Percentiles rank a stretch among this genome's conserved stretches.
phyloP scores from a whole-genome alignment of 192 early-diverging fungal species.

The Rhizoclosmatium sp. region DNA sequence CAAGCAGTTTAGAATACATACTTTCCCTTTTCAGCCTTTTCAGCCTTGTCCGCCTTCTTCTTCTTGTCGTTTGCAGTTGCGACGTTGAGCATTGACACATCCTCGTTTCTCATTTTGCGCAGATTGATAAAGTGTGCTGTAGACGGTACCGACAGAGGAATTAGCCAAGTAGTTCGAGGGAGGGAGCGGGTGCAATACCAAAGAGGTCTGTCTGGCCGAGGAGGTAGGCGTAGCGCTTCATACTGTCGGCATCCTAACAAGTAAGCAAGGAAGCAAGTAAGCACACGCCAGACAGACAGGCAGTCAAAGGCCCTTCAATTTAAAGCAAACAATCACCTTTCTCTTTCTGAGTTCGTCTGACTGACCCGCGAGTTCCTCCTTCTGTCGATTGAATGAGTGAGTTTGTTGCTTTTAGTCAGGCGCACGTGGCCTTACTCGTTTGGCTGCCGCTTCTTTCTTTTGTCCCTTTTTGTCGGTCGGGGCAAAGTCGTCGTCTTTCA shows the following conservation, averaged over 20 bases:
- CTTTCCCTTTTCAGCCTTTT: background rate
- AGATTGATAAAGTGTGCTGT: constrained; percentile 71
- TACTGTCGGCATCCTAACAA: constrained; percentile 60
- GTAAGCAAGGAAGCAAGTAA: background rate
- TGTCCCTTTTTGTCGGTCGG: background rate
- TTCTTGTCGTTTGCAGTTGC: constrained; percentile 49
- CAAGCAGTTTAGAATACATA: background rate
- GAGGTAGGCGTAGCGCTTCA: constrained; percentile 74
- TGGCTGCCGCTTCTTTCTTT: background rate
- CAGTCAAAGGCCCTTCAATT: background rate
- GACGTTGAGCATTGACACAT: constrained; percentile 46
- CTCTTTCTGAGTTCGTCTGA: constrained; percentile 1
- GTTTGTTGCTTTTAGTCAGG: background rate
- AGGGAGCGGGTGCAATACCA: constrained; percentile 34
- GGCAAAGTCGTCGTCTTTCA: background rate
- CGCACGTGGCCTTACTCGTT: background rate
- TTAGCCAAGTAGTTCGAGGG: background rate
- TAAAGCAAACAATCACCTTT: constrained; percentile 1
- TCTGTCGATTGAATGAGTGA: background rate
- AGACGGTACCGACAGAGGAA: background rate
- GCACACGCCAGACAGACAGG: background rate
- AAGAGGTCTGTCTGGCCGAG: constrained; percentile 80
- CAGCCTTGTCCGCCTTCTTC: constrained; percentile 42
- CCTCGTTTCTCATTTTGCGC: constrained; percentile 51
- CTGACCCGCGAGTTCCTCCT: constrained; percentile 6